phyloP scores from a whole-genome alignment of 1,139 yeast species.

The Kluyveromyces sp. region DNA sequence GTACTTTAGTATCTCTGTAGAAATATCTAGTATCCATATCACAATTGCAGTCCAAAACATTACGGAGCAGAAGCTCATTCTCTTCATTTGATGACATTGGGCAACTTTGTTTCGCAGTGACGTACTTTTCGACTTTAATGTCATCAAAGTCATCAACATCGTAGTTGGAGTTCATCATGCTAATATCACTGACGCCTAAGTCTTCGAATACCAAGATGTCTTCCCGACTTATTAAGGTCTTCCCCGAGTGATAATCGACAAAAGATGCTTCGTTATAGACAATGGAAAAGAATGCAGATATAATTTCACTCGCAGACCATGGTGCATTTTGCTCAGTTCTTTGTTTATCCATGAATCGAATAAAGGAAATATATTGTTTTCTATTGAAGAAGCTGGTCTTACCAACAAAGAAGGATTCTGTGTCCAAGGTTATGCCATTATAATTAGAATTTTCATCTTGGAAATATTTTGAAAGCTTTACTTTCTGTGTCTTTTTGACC shows the following conservation, averaged over 20 bases:
- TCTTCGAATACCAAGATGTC: background rate
- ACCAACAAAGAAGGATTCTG: background rate
- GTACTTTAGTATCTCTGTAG: background rate
- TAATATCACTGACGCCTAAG: background rate
- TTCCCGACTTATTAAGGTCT: background rate
- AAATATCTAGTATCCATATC: background rate
- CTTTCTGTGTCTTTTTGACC: background rate
- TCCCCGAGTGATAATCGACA: background rate
- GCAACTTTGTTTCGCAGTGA: background rate
- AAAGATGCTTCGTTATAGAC: background rate
- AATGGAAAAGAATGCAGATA: background rate
- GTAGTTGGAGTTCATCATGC: background rate
- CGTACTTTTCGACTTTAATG: background rate
- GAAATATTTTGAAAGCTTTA: background rate
- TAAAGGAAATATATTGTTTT: background rate
- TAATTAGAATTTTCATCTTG: background rate
- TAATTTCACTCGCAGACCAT: slow-evolving; percentile 1
- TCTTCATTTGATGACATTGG: background rate
- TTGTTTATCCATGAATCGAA: slow-evolving; percentile 1
- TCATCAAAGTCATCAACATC: background rate
- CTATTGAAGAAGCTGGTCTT: slow-evolving; percentile 1
- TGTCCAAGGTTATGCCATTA: background rate
- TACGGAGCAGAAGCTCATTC: background rate
- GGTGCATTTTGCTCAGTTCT: background rate
- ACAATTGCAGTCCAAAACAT: background rate